Percentiles rank a stretch among this genome's conserved stretches.
phyloP scores from a whole-genome alignment of 768 basidiomycete genomes.

The Tricholoma terreum region DNA sequence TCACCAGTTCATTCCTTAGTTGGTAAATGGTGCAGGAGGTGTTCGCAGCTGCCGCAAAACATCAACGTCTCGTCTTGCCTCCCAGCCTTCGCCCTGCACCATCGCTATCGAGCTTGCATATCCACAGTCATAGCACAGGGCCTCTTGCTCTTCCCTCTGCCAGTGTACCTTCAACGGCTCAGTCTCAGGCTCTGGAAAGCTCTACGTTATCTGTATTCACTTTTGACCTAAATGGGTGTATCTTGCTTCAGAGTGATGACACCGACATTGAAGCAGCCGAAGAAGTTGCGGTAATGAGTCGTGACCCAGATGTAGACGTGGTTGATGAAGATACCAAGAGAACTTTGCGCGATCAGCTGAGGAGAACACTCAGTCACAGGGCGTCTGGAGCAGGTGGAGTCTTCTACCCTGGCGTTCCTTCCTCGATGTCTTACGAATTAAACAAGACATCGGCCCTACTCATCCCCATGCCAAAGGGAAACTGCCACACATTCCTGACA shows the following conservation, averaged over 20 bases:
- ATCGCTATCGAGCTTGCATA: constrained; percentile 55
- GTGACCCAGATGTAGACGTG: constrained; percentile 37
- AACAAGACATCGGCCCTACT: constrained; percentile 26
- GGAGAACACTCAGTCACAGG: constrained; percentile 59
- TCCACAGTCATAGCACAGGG: constrained; percentile 46
- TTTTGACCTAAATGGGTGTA: constrained; percentile 63
- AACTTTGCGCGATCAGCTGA: constrained; percentile 65
- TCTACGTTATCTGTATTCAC: constrained; percentile 71
- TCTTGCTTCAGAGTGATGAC: constrained; percentile 69
- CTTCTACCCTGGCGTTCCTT: not conserved
- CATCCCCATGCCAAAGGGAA: constrained; percentile 30
- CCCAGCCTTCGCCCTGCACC: constrained; percentile 49
- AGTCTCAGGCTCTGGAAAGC: constrained; percentile 47
- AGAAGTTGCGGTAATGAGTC: constrained; percentile 42
- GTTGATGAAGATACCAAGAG: constrained; percentile 60
- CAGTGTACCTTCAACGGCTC: constrained; percentile 28
- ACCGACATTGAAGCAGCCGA: constrained; percentile 56
- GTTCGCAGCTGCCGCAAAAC: too few relatives aligned
- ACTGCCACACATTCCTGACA: constrained; percentile 34
- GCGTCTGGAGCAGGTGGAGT: constrained; percentile 45
- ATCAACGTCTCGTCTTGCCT: constrained; percentile 53
- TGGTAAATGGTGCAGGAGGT: too few relatives aligned
- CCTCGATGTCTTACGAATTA: constrained; percentile 3
- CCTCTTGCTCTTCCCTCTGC: constrained; percentile 27
- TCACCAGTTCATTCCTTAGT: too few relatives aligned